Conservation (phyloP, 805 yeast species). For the Candida orba region DNA sequence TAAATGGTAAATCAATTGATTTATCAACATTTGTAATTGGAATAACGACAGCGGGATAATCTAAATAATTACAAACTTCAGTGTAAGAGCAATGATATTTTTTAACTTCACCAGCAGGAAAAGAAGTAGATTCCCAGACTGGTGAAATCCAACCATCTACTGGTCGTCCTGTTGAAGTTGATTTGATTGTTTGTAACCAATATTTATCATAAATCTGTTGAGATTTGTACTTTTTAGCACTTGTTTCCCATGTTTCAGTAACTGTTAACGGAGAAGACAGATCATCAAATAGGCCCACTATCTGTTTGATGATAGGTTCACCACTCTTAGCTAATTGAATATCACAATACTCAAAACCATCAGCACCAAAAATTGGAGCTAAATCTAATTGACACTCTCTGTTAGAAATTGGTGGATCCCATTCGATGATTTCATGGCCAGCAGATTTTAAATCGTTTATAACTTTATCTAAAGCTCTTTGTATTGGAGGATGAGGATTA, state of each 20-base stretch:
- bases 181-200: conserved; percentile 28
- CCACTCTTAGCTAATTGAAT: conserved; percentile 23
- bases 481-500: no score
- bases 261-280: conserved; percentile 20
- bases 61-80: conserved; percentile 32
- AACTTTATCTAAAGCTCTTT: conserved; percentile 20
- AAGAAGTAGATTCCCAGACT: conserved; percentile 36
- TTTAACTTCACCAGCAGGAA: conserved; percentile 31
- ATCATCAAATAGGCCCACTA: conserved; percentile 21
- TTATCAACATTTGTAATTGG: conserved; percentile 37
- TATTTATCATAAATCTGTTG: conserved; percentile 31
- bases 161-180: conserved; percentile 31
- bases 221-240: conserved; percentile 26
- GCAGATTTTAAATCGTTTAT: conserved; percentile 29
- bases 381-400: conserved; percentile 20
- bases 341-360: conserved; percentile 22
- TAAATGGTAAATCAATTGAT: conserved; percentile 24
- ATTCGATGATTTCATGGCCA: conserved; percentile 38
- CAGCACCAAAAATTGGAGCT: conserved; percentile 27
- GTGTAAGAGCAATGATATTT: conserved; percentile 37
- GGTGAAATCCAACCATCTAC: conserved; percentile 45
- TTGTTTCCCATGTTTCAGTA: conserved; percentile 35
- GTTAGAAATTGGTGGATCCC: conserved; percentile 29
- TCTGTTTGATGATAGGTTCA: conserved; percentile 13
- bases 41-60: conserved; percentile 33